Evolutionary conservation across 176 grass and related monocot genomes (phyloP).

Genomic region (Otatea glauca): DNA sequence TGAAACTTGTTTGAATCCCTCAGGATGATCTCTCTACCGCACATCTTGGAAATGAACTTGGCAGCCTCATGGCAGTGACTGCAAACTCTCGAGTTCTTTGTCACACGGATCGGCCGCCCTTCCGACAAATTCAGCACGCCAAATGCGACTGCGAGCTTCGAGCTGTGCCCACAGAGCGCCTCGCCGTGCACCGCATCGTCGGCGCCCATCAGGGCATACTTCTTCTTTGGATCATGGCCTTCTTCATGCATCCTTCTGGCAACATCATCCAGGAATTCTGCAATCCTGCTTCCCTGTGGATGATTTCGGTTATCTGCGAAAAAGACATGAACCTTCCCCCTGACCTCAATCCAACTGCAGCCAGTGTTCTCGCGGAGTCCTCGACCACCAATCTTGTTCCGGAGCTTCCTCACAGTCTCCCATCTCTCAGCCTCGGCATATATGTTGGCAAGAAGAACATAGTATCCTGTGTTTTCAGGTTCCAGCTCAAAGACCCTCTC

Average conservation of each 20-base stretch:
- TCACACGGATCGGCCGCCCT: constrained; percentile 63
- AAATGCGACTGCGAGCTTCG: constrained; percentile 80
- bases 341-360: constrained; percentile 81
- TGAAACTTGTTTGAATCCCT: constrained; percentile 73
- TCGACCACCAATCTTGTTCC: constrained; percentile 52
- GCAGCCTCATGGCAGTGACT: constrained; percentile 74
- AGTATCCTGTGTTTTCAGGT: constrained; percentile 83
- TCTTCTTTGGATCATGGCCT: constrained; percentile 58
- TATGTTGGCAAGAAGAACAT: constrained; percentile 85
- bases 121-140: constrained; percentile 63
- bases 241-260: constrained; percentile 60
- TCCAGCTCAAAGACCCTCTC: constrained; percentile 74
- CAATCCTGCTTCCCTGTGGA: constrained; percentile 59
- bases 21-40: constrained; percentile 62
- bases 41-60: constrained; percentile 68
- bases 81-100: constrained; percentile 66
- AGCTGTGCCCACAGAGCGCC: constrained; percentile 79
- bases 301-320: constrained; percentile 53
- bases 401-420: constrained; percentile 77
- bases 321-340: constrained; percentile 73
- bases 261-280: constrained; percentile 62
- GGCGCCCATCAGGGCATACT: constrained; percentile 61
- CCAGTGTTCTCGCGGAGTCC: constrained; percentile 60
- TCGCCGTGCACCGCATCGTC: constrained; percentile 56
- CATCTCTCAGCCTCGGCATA: constrained; percentile 86